Evolutionary conservation across 1,139 yeast species (phyloP).

Genomic region (Pichia sp.): DNA sequence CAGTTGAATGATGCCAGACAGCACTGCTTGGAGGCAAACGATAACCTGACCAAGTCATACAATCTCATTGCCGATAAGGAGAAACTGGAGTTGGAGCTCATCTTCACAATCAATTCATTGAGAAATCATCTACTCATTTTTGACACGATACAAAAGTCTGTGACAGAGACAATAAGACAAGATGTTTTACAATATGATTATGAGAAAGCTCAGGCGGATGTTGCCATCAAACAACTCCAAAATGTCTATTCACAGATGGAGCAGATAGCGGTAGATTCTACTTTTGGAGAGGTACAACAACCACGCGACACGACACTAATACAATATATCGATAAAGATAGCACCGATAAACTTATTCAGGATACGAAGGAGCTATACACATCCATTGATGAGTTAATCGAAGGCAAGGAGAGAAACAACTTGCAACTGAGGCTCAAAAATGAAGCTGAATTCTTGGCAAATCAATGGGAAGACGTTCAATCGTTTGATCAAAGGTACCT

Average conservation of each 20-base stretch:
- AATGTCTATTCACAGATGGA: too few species aligned
- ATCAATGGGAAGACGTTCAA: conserved; percentile 9
- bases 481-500: conserved; percentile 10
- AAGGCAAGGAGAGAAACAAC: too few species aligned
- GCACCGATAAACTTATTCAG: too few species aligned
- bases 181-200: too few species aligned
- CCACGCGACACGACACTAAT: too few species aligned
- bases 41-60: background rate
- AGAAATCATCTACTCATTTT: background rate
- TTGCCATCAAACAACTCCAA: too few species aligned
- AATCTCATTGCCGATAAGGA: background rate
- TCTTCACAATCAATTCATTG: background rate
- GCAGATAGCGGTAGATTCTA: too few species aligned
- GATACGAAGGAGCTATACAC: too few species aligned
- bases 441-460: conserved; percentile 6
- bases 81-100: background rate
- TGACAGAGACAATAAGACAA: background rate
- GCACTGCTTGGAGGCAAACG: background rate
- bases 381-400: too few species aligned
- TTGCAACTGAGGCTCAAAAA: conserved; percentile 7
- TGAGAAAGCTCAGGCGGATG: too few species aligned
- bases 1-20: background rate
- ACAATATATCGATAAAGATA: too few species aligned
- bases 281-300: too few species aligned
- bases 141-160: background rate